Evolutionary conservation across 108 stramenopile genomes (phyloP), one percentile per base, ranked within the genome.

Genomic region (Conticribra weissflogii): DNA sequence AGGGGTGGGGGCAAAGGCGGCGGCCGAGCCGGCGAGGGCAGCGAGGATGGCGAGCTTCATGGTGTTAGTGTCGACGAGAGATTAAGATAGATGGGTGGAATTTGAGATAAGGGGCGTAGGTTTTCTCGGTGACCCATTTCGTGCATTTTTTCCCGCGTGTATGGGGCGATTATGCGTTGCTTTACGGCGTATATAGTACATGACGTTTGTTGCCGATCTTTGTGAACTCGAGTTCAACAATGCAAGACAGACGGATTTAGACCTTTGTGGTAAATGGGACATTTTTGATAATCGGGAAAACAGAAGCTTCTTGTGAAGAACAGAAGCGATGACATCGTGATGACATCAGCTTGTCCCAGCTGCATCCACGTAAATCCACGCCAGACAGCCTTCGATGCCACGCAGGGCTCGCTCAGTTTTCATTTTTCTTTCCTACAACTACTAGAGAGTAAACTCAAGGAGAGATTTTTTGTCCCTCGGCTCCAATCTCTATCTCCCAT

Each of bases 31-130:
- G 71, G 65, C 48, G 32, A 78, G 74, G 76, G 79, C 76, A 54
- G 76, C 53, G 54, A 73, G 34, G 71, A 78, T 24, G 30, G 79
- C 66, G 52, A 76, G 57, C 76, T 84, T 84, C 83, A 84, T 84
- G 67, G 74, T 83, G 48, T 2, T 30, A 28, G 14, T 53, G 19
- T 19, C 41, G 19, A n/a, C n/a, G 31, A 0, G 52, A 36, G 33
- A 49, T 17, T 22, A 34, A 25, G n/a, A n/a, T n/a, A n/a, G n/a
- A n/a, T n/a, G n/a, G n/a, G 30, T 14, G 48, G 50, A 66, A 54
- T 28, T 59, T 70, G 68, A 56, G 55, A 31, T 23, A 29, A 28
- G 48, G 27, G 32, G 60, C 17, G 54, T 33, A 15, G 45, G 45
- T 69, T 47, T 28, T 1, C 36, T 9, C 5, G 36, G 12, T 9